Base-by-base conservation (phyloP, 2,329 filamentous ascomycete species). In the Nothopassalora personata region DNA sequence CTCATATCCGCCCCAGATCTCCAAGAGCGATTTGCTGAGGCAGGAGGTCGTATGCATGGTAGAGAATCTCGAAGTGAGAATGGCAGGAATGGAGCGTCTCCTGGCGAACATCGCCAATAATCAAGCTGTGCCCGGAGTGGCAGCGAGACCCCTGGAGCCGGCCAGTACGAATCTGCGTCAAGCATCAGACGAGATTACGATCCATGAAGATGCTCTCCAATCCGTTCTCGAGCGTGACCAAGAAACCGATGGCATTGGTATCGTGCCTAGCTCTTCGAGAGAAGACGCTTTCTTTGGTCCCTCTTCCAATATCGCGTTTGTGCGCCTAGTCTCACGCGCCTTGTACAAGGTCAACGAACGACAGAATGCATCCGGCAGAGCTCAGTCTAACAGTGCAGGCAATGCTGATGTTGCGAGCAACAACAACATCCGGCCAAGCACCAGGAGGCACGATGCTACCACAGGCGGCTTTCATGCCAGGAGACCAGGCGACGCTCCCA, bases 251-350 rank as follows among this genome's bases (percentile, higher is more conserved):
- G 59, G 54, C 15, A 55, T 58, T n/a, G 54, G 54, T 10, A 60
- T 58, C 15, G 56, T 58, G 15, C 58, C 58, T 15, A 52, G 50
- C 9, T 47, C 54, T 5, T 54, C 59, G 4, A 43, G 55, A 11
- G 54, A 60, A 10, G 46, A 52, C 10, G 58, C 54, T 10, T 60
- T 57, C 51, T 58, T 60, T 18, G 59, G 59, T 8, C 59, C 59
- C n/a, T 60, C 59, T 15, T 60, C 55, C 23, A 60, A 60, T 34
- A 60, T 60, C 23, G 54, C 59, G 10, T 60, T 60, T 23, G 33
- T 60, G n/a, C 59, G 55, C 18, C 34, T 52, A 9, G 59, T 60
- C n/a, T 57, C 54, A 1, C 50, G 51, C 11, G 46, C 51, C 19
- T 48, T 60, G 34, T 51, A 50, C 6, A 60, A 51, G 47, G n/a